Evolutionary conservation across 176 grass and related monocot genomes (phyloP).

Genomic region (Cenchrus americanus): DNA sequence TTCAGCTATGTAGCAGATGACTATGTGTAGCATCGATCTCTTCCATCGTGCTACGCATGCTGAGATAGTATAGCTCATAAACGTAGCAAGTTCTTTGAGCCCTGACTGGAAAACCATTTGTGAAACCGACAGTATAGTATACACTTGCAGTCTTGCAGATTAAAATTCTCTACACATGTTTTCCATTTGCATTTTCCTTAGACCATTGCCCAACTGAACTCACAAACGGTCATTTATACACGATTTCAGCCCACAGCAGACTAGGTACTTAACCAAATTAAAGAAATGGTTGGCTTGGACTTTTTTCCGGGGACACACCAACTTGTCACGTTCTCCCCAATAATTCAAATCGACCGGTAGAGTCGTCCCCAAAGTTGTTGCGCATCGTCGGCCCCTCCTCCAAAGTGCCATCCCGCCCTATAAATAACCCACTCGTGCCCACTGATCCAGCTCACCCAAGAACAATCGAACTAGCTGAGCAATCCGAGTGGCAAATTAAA

Average conservation of each 20-base stretch:
- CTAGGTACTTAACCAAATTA: neutral
- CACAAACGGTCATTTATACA: neutral
- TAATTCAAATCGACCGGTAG: constrained; percentile 38
- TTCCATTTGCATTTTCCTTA: neutral
- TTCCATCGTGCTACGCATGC: neutral
- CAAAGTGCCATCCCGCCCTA: constrained; percentile 20
- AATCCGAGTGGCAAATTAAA: neutral
- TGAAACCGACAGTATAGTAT: neutral
- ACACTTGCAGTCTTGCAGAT: neutral
- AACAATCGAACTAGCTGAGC: constrained; percentile 36
- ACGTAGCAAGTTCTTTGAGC: neutral
- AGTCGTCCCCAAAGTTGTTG: constrained; percentile 37
- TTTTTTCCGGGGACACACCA: constrained; percentile 26
- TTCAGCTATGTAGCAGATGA: neutral
- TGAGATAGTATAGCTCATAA: neutral
- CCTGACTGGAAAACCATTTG: neutral
- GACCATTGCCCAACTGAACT: neutral
- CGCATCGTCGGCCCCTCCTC: neutral
- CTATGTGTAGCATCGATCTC: neutral
- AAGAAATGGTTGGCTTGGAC: neutral
- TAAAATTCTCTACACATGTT: neutral
- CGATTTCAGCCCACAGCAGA: neutral
- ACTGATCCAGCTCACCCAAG: constrained; percentile 37
- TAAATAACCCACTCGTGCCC: constrained; percentile 33
- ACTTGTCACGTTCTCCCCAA: constrained; percentile 59